These are phyloP conservation scores for Aureobasidium uvarum DNA, from an alignment of 2,329 filamentous ascomycete species.

Conservation along the genomic window DNA sequence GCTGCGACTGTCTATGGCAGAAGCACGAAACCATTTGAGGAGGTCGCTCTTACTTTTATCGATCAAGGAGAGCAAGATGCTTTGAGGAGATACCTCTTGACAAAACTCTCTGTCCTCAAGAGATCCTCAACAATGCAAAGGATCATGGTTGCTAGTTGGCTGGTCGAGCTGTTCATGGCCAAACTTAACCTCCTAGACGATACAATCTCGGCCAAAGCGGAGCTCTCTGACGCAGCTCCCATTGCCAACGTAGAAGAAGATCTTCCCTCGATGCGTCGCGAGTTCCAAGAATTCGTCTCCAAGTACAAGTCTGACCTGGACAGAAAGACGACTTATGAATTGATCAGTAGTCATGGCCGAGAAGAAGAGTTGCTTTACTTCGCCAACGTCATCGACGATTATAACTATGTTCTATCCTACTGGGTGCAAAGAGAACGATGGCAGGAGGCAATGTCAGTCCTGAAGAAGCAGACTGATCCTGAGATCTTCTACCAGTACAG, in stretches of 20 bases:
- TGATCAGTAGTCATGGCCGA: slow-evolving; percentile 91
- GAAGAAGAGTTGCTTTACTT: slow-evolving; percentile 92
- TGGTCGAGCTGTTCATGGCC: slow-evolving; percentile 95
- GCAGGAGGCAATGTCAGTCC: slow-evolving; percentile 78
- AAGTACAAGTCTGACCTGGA: slow-evolving; percentile 87
- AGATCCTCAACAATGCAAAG: slow-evolving; percentile 87
- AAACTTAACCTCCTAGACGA: slow-evolving; percentile 95
- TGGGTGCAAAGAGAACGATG: slow-evolving; percentile 96
- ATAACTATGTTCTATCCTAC: slow-evolving; percentile 92
- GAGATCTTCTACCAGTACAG: slow-evolving; percentile 97
- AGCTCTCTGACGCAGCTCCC: slow-evolving; percentile 65
- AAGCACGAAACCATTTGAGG: slow-evolving; percentile 95
- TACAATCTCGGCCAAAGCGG: slow-evolving; percentile 84
- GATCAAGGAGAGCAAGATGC: slow-evolving; percentile 89
- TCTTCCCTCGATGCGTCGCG: slow-evolving; percentile 66
- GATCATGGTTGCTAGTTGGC: slow-evolving; percentile 92
- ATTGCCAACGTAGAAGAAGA: slow-evolving; percentile 66
- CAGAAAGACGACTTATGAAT: slow-evolving; percentile 87
- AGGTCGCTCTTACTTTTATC: slow-evolving; percentile 87
- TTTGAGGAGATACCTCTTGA: slow-evolving; percentile 80
- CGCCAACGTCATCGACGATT: slow-evolving; percentile 83
- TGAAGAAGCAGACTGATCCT: slow-evolving; percentile 88
- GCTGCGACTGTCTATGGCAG: slow-evolving; percentile 89
- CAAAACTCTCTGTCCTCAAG: slow-evolving; percentile 78
- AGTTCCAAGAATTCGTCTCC: slow-evolving; percentile 84